A percentile compares a stretch with the other conserved stretches of the same genome.
Evolutionary conservation across 495 filamentous ascomycete genomes (phyloP).

Genomic region (Penicillium herquei): DNA sequence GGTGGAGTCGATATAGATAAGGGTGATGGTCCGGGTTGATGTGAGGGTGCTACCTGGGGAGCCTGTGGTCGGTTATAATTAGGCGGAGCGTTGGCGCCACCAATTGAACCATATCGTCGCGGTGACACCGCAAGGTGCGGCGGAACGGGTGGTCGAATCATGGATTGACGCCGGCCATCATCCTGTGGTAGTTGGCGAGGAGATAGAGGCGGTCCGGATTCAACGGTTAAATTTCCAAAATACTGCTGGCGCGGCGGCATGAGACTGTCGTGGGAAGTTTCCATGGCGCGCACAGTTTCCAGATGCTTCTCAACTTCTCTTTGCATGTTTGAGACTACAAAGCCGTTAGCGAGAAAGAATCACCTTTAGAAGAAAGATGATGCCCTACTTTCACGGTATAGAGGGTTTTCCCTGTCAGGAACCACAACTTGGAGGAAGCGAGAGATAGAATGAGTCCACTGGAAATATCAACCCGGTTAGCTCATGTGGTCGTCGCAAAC

Average conservation of each 20-base stretch:
- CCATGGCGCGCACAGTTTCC: conserved; percentile 66
- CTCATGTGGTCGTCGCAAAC: background rate
- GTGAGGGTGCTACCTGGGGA: conserved; percentile 63
- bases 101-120: conserved; percentile 82
- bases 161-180: conserved; percentile 69
- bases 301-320: conserved; percentile 80
- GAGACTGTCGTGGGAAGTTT: conserved; percentile 74
- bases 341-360: conserved; percentile 12
- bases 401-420: conserved; percentile 60
- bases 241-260: conserved; percentile 74
- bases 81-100: conserved; percentile 68
- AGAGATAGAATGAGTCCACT: conserved; percentile 77
- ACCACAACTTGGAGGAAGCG: conserved; percentile 67
- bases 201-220: conserved; percentile 77
- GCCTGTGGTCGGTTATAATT: conserved; percentile 63
- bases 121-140: conserved; percentile 75
- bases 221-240: conserved; percentile 67
- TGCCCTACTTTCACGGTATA: conserved; percentile 55
- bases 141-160: conserved; percentile 70
- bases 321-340: conserved; percentile 75
- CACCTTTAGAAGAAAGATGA: background rate
- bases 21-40: conserved; percentile 69
- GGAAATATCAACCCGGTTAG: conserved; percentile 13
- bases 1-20: conserved; percentile 76
- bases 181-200: conserved; percentile 87